Percentiles rank a stretch among this genome's conserved stretches.
Evolutionary conservation across 1,139 yeast species (phyloP).

Genomic region (Diutina mesorugosa): DNA sequence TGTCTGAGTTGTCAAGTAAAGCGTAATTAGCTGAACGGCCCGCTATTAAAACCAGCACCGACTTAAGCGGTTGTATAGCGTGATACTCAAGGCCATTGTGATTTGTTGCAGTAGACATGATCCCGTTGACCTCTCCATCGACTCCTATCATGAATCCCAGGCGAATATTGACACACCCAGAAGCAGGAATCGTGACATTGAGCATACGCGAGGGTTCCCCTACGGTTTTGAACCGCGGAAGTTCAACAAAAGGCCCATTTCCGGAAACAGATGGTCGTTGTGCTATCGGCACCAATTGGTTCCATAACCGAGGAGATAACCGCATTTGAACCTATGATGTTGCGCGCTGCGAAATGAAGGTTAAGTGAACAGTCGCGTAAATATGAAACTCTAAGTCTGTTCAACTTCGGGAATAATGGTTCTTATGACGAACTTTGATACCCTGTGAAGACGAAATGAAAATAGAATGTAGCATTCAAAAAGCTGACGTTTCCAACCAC

Average conservation of each 20-base stretch:
- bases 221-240: constrained; percentile 15
- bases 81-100: neutral
- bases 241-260: constrained; percentile 26
- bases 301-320: constrained; percentile 6
- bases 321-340: neutral
- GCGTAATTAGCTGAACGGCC: neutral
- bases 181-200: constrained; percentile 22
- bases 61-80: neutral
- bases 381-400: no score
- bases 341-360: neutral
- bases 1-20: neutral
- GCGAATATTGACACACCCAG: constrained; percentile 19
- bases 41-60: neutral
- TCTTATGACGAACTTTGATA: no score
- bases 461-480: no score
- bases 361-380: neutral
- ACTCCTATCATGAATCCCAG: constrained; percentile 21
- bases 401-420: no score
- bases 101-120: neutral
- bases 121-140: constrained; percentile 16
- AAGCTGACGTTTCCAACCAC: no score
- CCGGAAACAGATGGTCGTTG: constrained; percentile 2
- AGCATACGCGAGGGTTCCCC: constrained; percentile 20
- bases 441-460: no score
- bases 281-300: neutral